Evolutionary conservation across 352 stramenopile genomes (phyloP), one percentile per base, ranked within the genome.

Genomic region (Globisporangium canariense): DNA sequence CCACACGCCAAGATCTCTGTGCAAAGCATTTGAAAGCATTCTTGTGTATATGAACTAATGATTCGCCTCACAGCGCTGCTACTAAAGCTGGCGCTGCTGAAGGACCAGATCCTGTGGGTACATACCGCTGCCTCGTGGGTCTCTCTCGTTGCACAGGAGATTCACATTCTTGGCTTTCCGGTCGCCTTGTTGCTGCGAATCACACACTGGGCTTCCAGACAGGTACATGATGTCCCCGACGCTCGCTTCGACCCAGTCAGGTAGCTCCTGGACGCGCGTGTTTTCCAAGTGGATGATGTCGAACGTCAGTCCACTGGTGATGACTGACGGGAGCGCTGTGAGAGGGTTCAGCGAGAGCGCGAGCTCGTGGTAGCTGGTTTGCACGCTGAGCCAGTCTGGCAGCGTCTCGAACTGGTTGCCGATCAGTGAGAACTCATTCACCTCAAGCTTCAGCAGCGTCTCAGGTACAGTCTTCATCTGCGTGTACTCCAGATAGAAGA

Each of bases 301-400:
- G 34, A 75, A 52, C 9, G 30, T 41, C n/a, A 54, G 22, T 1
- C 25, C 30, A 16, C 66, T 53, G 9, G 56, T 45, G 0, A 72
- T 62, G 4, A 22, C 38, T 1, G 57, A 6, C 0, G 68, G 66
- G 14, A 76, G 49, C 28, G 58, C 45, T 9, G 6, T 22, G 1
- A 78, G 60, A 3, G 62, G 66, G n/a, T 68, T 78, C 50, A 58
- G 62, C 25, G 68, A 59, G 59, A 78, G 62, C 4, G 58, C 58
- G 22, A 78, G 47, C 28, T 67, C 66, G 22, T 67, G 61, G n/a
- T 75, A 71, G n/a, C 36, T 54, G 1, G 30, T 36, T 13, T 69
- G 56, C 2, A 38, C 18, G 7, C 30, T 5, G 5, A 30, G 2
- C 14, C 70, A 71, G 3, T 72, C 67, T 0, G 60, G 7, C n/a